Base-by-base conservation (phyloP, 768 basidiomycete species). In the Termitomyces sp. region DNA sequence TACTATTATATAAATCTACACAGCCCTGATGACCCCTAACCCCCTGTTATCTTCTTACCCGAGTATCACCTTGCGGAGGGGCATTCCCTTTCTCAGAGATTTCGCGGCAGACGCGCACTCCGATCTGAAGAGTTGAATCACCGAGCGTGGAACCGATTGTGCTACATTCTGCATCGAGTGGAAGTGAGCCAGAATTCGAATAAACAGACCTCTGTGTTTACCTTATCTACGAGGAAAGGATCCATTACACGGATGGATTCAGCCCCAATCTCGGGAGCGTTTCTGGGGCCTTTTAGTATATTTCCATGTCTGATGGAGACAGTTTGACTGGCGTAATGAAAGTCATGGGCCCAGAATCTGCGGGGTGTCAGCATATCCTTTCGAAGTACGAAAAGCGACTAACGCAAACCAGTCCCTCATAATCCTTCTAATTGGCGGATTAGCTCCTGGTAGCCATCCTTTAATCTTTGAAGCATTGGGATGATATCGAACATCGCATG, bases 341-440 rank as follows among this genome's bases (percentile, higher is more conserved):
- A 78, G 33, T 73, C 70, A 28, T 66, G 13, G 6, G 66, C 73
- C 79, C 79, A 84, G 63, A 75, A 82, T 33, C 83, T 83, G 59
- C 6, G 30, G 38, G n/a, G 18, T 50, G 54, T 57, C 10, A 30
- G 48, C 18, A 24, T 18, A n/a, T 18, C 7, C 7, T 40, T 5
- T 1, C 2, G 36, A 22, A 26, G 24, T 3, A 30, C 26, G 6
- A 36, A 26, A 20, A 26, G 2, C 57, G 46, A 68, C 75, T 58
- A 56, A 81, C 80, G 60, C 50, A 61, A 80, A 79, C 77, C 82
- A 81, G 14, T 70, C 68, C 1, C 53, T 36, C 47, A 80, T 63
- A 1, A 74, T 62, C 16, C 64, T 62, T 36, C 59, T 42, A 63
- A 64, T 12, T 51, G 58, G 50, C 38, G 50, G 6, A 51, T 35